Percentiles rank a stretch among this genome's conserved stretches.
phyloP scores from a whole-genome alignment of 2,329 filamentous ascomycete species.

The Triangularia setosa region DNA sequence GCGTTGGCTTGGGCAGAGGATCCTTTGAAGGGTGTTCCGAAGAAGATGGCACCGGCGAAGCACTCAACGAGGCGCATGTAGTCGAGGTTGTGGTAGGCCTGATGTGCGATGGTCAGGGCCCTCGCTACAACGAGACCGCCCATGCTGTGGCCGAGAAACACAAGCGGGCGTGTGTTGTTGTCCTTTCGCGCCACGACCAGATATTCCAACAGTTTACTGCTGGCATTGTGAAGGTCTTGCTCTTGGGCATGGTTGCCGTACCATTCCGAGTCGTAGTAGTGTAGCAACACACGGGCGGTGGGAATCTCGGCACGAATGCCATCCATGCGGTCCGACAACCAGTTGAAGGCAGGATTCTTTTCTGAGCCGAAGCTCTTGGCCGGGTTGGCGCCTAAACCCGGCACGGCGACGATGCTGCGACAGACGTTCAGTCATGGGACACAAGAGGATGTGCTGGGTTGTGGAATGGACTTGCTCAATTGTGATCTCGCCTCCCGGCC shows the following conservation, averaged over 20 bases:
- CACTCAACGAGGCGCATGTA: slow-evolving; percentile 14
- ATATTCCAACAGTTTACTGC: neutral
- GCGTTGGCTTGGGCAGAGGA: slow-evolving; percentile 8
- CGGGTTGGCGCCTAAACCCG: slow-evolving; percentile 13
- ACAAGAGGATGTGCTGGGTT: no score
- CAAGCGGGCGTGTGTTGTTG: slow-evolving; percentile 4
- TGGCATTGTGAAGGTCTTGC: slow-evolving; percentile 9
- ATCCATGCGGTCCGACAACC: slow-evolving; percentile 8
- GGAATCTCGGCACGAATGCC: slow-evolving; percentile 12
- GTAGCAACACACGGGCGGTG: slow-evolving; percentile 10
- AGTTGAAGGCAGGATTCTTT: slow-evolving; percentile 9
- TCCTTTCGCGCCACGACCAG: neutral
- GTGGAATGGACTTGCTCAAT: neutral
- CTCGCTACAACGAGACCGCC: slow-evolving; percentile 12
- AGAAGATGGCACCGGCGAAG: slow-evolving; percentile 9
- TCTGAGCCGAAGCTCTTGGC: slow-evolving; percentile 9
- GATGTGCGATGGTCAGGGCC: slow-evolving; percentile 5
- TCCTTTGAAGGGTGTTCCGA: slow-evolving; percentile 10
- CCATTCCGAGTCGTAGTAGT: slow-evolving; percentile 13
- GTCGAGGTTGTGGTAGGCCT: slow-evolving; percentile 1
- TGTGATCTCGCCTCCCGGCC: neutral
- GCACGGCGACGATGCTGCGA: slow-evolving; percentile 8
- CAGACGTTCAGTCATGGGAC: no score
- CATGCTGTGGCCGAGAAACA: slow-evolving; percentile 15
- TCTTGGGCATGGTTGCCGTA: slow-evolving; percentile 6